Evolutionary conservation across 768 basidiomycete genomes (phyloP), one percentile per base, ranked within the genome.

Genomic region (Leccinum variicolor): DNA sequence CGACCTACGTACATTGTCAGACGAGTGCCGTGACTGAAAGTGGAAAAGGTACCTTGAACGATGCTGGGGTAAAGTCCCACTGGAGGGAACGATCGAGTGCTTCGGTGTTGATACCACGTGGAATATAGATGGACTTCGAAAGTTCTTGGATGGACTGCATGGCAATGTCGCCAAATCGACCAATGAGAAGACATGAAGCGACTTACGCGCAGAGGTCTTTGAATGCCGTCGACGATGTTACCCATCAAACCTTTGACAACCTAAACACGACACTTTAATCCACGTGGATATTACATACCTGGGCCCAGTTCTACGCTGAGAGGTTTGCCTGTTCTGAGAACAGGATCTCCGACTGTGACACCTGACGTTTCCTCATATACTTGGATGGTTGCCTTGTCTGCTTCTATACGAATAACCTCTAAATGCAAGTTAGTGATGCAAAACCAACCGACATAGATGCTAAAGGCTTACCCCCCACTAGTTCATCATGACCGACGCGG

Each of bases 341-440:
- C 97, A 50, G 97, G 97, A 77, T 99, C 97, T 28, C 97, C 97
- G 53, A 98, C 95, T 6, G 96, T 98, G 43, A 99, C 97, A 54
- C 97, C 97, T 45, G 96, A 97, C 6, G 96, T 98, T 79, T 99
- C 97, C 75, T 99, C 97, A 69, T 99, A 98, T 10, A 99, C 97
- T 74, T 99, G 97, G 60, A 99, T 98, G 13, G 97, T 98, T 45
- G 92, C 92, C 77, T 97, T 96, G 77, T 99, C 97, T 60, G 86
- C 86, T 64, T 98, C 97, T 76, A 99, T 98, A 67, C 97, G 86
- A 67, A 99, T 99, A 67, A 99, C 97, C 92, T 99, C 97, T 95
- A 68, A 46, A 51, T 33, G 34, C 17, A 25, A n/a, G 50, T 72
- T 13, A 71, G 62, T 25, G 57, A 36, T 41, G 25, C 19, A 28